phyloP scores from a whole-genome alignment of 2,329 filamentous ascomycete species.

The Fusarium buxicola region DNA sequence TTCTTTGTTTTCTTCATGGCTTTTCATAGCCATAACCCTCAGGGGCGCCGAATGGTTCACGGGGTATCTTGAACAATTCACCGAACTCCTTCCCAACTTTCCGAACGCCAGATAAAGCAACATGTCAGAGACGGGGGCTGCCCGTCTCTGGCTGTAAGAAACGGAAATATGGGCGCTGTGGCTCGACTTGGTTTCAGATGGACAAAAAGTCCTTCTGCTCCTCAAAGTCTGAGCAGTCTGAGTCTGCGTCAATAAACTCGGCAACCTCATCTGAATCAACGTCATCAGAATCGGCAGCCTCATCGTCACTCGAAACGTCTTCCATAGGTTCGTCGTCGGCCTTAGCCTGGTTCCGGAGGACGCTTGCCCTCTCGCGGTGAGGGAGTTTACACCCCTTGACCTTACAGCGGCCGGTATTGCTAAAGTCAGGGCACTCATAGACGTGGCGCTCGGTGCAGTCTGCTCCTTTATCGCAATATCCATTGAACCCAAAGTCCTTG shows the following conservation, averaged over 20 bases:
- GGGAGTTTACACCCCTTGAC: constrained; percentile 84
- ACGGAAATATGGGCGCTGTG: constrained; percentile 6
- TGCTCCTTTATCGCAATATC: constrained; percentile 87
- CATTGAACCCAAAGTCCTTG: constrained; percentile 83
- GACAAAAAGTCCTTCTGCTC: constrained; percentile 70
- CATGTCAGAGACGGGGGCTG: constrained; percentile 16
- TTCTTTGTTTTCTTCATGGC: constrained; percentile 26
- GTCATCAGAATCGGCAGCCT: constrained; percentile 78
- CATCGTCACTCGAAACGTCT: constrained; percentile 84
- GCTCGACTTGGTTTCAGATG: constrained; percentile 45
- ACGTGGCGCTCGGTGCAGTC: constrained; percentile 86
- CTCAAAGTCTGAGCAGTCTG: constrained; percentile 66
- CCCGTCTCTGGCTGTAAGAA: constrained; percentile 1
- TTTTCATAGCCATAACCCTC: constrained; percentile 21
- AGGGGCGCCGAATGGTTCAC: constrained; percentile 18
- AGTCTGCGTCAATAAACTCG: constrained; percentile 70
- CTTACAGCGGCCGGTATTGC: constrained; percentile 87
- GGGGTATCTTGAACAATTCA: constrained; percentile 43
- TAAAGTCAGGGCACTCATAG: constrained; percentile 94
- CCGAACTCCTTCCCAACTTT: constrained; percentile 29
- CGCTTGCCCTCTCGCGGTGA: constrained; percentile 88
- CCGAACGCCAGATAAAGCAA: constrained; percentile 37
- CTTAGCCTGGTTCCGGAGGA: constrained; percentile 75
- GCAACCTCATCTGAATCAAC: constrained; percentile 81
- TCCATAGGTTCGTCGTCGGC: constrained; percentile 68